phyloP scores from a whole-genome alignment of 352 stramenopile species.

The Pythium aquatile region DNA sequence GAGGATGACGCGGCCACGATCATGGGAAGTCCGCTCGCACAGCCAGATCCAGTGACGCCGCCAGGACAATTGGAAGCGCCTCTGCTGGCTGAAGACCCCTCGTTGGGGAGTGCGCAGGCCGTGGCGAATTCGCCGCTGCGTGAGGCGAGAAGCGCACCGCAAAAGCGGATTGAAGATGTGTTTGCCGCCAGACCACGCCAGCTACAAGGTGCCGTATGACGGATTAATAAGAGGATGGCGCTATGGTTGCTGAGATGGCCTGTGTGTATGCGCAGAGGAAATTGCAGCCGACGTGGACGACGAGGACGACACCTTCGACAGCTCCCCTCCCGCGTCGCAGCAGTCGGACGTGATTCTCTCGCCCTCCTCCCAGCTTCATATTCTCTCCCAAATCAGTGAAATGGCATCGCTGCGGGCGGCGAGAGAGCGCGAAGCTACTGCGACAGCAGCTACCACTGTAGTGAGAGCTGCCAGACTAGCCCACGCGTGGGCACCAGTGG shows the following conservation, averaged over 20 bases:
- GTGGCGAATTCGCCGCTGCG: not conserved
- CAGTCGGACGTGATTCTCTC: slow-evolving; percentile 46
- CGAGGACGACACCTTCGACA: not conserved
- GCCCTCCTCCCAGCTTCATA: slow-evolving; percentile 64
- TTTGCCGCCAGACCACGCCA: slow-evolving; percentile 1
- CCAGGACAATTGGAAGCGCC: not conserved
- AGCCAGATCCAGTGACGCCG: not conserved
- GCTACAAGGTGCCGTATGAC: not conserved
- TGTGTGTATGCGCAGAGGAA: slow-evolving; percentile 26
- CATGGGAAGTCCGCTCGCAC: slow-evolving; percentile 26
- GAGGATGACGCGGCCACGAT: slow-evolving; percentile 47
- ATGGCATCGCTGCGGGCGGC: slow-evolving; percentile 40
- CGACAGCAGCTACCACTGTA: not conserved
- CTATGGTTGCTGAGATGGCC: slow-evolving; percentile 20
- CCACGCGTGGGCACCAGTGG: slow-evolving; percentile 12
- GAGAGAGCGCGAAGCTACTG: slow-evolving; percentile 5
- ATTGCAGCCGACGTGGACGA: not conserved
- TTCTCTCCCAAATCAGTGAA: slow-evolving; percentile 76
- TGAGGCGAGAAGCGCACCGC: not conserved
- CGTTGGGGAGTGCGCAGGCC: too few species aligned
- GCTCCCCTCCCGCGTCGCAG: not conserved
- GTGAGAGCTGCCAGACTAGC: not conserved
- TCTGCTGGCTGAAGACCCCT: too few species aligned
- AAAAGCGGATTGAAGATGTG: slow-evolving; percentile 14
- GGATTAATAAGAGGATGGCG: too few species aligned